Evolutionary conservation across 208 protist genomes (phyloP).

Genomic region (Leptomonas pyrrhocoris): DNA sequence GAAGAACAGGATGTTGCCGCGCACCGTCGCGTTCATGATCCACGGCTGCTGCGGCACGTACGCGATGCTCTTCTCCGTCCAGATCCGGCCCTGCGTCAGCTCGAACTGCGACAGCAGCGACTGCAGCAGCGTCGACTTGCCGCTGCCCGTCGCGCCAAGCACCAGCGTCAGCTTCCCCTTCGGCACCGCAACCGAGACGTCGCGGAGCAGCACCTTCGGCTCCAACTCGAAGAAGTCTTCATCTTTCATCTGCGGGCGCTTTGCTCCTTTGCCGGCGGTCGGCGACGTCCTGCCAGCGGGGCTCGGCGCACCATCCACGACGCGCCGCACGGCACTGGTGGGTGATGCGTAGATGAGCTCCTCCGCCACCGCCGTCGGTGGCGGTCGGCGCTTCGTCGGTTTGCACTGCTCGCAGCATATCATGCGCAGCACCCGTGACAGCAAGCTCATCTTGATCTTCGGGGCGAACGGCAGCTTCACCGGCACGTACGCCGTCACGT

Average conservation of each 20-base stretch:
- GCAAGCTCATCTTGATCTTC: slow-evolving; percentile 20
- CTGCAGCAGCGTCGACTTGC: slow-evolving; percentile 68
- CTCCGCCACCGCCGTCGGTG: background rate
- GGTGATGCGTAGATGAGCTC: slow-evolving; percentile 31
- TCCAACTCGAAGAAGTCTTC: slow-evolving; percentile 42
- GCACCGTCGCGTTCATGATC: slow-evolving; percentile 89
- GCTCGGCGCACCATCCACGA: too few relatives aligned
- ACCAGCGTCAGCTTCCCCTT: slow-evolving; percentile 65
- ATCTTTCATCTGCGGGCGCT: slow-evolving; percentile 2
- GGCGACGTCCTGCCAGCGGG: background rate
- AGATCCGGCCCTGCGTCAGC: slow-evolving; percentile 34
- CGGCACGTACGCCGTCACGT: slow-evolving; percentile 60
- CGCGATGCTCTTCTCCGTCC: slow-evolving; percentile 47
- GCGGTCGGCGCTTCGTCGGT: slow-evolving; percentile 6
- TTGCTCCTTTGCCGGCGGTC: background rate
- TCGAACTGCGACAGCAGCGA: slow-evolving; percentile 43
- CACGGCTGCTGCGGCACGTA: slow-evolving; percentile 91
- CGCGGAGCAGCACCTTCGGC: slow-evolving; percentile 39
- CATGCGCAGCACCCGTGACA: slow-evolving; percentile 24
- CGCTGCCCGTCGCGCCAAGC: slow-evolving; percentile 72
- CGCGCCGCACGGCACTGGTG: too few relatives aligned
- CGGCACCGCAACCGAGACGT: slow-evolving; percentile 47
- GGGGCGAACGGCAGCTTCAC: slow-evolving; percentile 55
- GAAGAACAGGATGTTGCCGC: slow-evolving; percentile 93
- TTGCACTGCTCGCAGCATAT: slow-evolving; percentile 34